A percentile compares a stretch with the other conserved stretches of the same genome.
Conservation (phyloP, 2,329 filamentous ascomycete species). For the Zarea fungicola region DNA sequence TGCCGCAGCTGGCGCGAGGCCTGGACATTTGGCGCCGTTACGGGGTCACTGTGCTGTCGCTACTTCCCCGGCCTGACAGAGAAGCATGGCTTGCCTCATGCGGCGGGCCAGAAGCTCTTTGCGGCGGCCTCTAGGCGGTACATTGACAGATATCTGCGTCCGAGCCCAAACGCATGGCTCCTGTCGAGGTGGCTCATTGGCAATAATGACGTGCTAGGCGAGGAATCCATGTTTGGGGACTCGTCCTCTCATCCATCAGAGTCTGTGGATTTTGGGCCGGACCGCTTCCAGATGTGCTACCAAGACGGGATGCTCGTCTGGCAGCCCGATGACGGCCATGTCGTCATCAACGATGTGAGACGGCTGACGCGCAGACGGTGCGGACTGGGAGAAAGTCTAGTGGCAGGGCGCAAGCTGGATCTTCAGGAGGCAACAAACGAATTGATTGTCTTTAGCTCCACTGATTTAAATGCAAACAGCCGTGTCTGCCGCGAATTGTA, state of each 20-base stretch:
- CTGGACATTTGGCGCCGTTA: conserved; percentile 22
- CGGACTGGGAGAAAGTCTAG: conserved; percentile 12
- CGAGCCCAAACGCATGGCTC: not conserved
- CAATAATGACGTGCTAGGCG: not conserved
- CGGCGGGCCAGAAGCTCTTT: conserved; percentile 5
- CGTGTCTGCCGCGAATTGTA: conserved; percentile 8
- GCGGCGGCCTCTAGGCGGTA: not conserved
- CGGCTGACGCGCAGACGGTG: conserved; percentile 18
- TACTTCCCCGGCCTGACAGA: conserved; percentile 26
- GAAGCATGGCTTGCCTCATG: conserved; percentile 6
- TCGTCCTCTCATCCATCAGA: not conserved
- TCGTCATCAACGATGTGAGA: conserved; percentile 23
- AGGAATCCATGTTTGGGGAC: conserved; percentile 1
- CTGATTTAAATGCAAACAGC: not conserved
- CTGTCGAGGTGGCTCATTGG: conserved; percentile 4
- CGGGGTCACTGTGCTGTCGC: conserved; percentile 17
- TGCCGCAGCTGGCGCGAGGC: conserved; percentile 21
- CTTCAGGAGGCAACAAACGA: conserved; percentile 19
- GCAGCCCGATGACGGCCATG: conserved; percentile 18
- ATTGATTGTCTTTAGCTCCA: conserved; percentile 17
- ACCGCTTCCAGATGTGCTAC: conserved; percentile 18
- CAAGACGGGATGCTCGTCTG: conserved; percentile 22
- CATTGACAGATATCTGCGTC: conserved; percentile 13
- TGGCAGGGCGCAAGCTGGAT: conserved; percentile 16
- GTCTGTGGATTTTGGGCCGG: conserved; percentile 12